phyloP scores from a whole-genome alignment of 176 grass and related monocot species.

The Tuctoria greenei region DNA sequence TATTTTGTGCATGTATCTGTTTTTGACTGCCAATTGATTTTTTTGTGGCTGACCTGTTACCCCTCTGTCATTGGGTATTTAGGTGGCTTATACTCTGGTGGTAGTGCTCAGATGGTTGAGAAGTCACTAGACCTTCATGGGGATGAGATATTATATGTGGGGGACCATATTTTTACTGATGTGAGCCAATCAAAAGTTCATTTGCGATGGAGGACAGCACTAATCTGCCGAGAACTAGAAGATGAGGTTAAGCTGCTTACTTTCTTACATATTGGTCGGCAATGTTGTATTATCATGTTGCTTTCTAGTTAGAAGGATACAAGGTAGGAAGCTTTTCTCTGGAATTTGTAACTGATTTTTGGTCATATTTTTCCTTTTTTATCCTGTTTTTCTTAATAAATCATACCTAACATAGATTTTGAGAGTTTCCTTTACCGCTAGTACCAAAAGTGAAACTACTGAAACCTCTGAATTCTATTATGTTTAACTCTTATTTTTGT shows the following conservation, averaged over 20 bases:
- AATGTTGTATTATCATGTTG: constrained; percentile 9
- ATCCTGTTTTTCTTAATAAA: constrained; percentile 19
- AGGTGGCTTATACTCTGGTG: constrained; percentile 97
- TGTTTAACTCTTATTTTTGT: too few relatives aligned
- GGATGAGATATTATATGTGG: constrained; percentile 97
- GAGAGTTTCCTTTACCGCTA: too few relatives aligned
- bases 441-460: too few relatives aligned
- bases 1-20: too few relatives aligned
- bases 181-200: constrained; percentile 99
- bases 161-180: constrained; percentile 96
- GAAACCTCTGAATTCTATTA: too few relatives aligned
- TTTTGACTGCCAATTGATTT: background rate
- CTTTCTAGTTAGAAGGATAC: constrained; percentile 19
- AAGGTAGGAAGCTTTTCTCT: constrained; percentile 9
- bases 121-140: constrained; percentile 86
- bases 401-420: background rate
- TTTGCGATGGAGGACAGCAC: constrained; percentile 93
- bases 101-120: constrained; percentile 95
- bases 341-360: too few relatives aligned
- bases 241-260: constrained; percentile 63
- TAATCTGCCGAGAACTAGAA: constrained; percentile 94
- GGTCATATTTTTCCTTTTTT: background rate
- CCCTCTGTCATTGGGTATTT: constrained; percentile 37
- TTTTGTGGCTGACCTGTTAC: constrained; percentile 7
- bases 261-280: background rate